Base-by-base conservation (phyloP, 2,329 filamentous ascomycete genomes). In the Fusarium sp. region DNA sequence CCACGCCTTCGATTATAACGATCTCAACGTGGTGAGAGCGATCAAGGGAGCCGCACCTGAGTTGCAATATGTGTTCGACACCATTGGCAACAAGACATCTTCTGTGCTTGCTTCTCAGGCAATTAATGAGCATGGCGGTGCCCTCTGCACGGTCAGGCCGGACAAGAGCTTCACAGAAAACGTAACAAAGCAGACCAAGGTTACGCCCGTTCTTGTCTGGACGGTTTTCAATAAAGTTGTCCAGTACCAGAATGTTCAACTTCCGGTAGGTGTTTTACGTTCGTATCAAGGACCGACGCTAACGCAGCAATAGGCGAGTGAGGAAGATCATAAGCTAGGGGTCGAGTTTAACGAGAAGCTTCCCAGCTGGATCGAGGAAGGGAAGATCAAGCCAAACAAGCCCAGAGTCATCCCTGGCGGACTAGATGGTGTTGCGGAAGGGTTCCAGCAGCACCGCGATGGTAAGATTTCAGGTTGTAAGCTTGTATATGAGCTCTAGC, bases 171-270 rank as follows among this genome's bases (percentile, higher is more conserved):
- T 76, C 43, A 80, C 77, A 0, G 73, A 77, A 24, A 59, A 73
- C 31, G 76, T 79, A 0, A 60, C 70, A 0, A 55, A 68, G 15
- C 61, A 70, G 4, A 74, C 74, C 4, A 72, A 70, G 19, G 74
- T 81, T 2, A 78, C 73, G 0, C 75, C 79, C 63, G 77, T 81
- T 5, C 61, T 80, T n/a, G 76, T 81, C 1, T 79, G 75, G 75
- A 79, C 75, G 3, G 74, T 72, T 1, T 81, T 81, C 40, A 51
- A 78, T 28, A 77, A 78, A 49, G 74, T 79, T 5, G 74, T 78
- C 43, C 44, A 64, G 3, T 80, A 79, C 56, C 70, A 72, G 2
- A 54, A 68, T 0, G 74, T 77, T 29, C 61, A 68, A 32, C 80
- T 73, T 73, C 73, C 75, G 6, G 78, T 79, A 53, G 65, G 74